Conservation (phyloP, 2,329 filamentous ascomycete genomes). For the Colletotrichum sp. region DNA sequence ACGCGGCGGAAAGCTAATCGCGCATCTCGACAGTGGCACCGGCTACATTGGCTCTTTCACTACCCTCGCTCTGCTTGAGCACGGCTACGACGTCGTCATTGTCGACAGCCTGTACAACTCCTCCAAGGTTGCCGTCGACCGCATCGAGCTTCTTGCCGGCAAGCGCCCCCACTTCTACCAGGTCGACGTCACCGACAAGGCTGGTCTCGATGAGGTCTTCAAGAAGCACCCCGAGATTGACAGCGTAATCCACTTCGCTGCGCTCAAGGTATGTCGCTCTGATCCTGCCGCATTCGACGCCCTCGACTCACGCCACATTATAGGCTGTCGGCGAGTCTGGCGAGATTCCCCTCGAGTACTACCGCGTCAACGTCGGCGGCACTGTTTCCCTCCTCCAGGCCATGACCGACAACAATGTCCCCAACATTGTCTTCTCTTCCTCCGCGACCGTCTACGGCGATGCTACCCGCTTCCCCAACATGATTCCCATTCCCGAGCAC, state of each 20-base stretch:
- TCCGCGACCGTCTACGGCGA: conserved; percentile 98
- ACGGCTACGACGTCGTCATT: conserved; percentile 95
- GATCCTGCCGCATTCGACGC: neutral
- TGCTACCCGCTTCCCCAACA: conserved; percentile 92
- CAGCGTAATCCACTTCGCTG: conserved; percentile 98
- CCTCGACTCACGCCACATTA: neutral
- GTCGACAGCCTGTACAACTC: conserved; percentile 98
- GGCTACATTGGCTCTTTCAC: conserved; percentile 99
- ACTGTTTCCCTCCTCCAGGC: conserved; percentile 84
- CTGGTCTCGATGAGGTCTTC: conserved; percentile 85
- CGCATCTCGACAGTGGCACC: conserved; percentile 72
- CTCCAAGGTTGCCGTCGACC: conserved; percentile 87
- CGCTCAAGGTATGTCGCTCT: conserved; percentile 76
- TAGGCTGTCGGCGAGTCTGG: conserved; percentile 96
- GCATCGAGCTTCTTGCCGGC: conserved; percentile 92
- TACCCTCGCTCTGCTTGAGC: conserved; percentile 85
- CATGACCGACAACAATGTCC: conserved; percentile 90
- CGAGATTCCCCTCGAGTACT: conserved; percentile 96
- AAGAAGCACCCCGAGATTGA: conserved; percentile 89
- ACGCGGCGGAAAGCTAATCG: conserved; percentile 1
- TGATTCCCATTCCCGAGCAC: conserved; percentile 98
- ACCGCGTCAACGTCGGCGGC: conserved; percentile 94
- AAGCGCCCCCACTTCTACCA: conserved; percentile 87
- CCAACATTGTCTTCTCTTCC: conserved; percentile 98
- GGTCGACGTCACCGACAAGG: conserved; percentile 86